phyloP scores from a whole-genome alignment of 1,139 yeast genomes.

The Debaryomyces sp. region DNA sequence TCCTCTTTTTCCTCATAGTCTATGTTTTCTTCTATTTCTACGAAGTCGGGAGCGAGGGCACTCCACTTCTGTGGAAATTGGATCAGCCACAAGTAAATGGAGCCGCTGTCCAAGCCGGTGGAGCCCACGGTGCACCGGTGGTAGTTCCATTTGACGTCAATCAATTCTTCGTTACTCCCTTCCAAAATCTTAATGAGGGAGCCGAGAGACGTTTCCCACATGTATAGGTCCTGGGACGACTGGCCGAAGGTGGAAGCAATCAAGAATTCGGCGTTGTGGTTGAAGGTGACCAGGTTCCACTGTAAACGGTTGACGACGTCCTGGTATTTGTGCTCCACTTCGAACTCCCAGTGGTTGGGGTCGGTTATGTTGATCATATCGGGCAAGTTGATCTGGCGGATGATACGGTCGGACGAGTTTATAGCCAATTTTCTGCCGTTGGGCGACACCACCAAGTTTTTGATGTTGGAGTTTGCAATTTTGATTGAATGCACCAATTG shows the following conservation, averaged over 20 bases:
- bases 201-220: conserved; percentile 93
- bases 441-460: conserved; percentile 65
- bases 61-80: conserved; percentile 93
- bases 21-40: conserved; percentile 89
- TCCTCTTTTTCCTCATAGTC: conserved; percentile 89
- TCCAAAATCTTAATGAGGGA: conserved; percentile 85
- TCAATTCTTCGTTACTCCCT: conserved; percentile 87
- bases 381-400: conserved; percentile 67
- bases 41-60: conserved; percentile 95
- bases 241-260: conserved; percentile 90
- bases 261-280: conserved; percentile 79
- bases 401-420: conserved; percentile 81
- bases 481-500: conserved; percentile 52
- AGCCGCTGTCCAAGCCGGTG: conserved; percentile 88
- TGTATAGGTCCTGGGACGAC: conserved; percentile 82
- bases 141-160: conserved; percentile 86
- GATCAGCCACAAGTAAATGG: conserved; percentile 81
- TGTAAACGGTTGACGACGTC: conserved; percentile 87
- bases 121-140: conserved; percentile 76
- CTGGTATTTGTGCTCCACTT: conserved; percentile 80
- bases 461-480: conserved; percentile 70
- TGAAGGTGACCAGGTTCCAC: conserved; percentile 83
- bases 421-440: conserved; percentile 73
- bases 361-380: conserved; percentile 39
- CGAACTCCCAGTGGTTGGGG: conserved; percentile 55